phyloP scores from a whole-genome alignment of 2,329 filamentous ascomycete genomes.

The Pseudogymnoascus sp. region DNA sequence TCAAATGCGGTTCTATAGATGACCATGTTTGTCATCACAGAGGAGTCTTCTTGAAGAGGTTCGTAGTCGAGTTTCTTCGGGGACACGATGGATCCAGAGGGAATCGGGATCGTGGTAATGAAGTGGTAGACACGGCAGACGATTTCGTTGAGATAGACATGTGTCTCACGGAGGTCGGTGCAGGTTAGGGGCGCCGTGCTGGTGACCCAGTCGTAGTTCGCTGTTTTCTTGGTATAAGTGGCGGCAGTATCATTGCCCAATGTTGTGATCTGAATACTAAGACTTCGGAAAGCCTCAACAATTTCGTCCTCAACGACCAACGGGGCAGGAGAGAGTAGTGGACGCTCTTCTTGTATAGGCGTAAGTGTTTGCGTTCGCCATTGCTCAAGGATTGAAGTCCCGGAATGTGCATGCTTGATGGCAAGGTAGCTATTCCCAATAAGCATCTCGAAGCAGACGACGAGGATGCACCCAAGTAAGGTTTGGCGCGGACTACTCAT shows the following conservation, averaged over 20 bases:
- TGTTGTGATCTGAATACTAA: slow-evolving; percentile 18
- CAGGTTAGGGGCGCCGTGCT: slow-evolving; percentile 18
- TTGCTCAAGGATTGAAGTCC: slow-evolving; percentile 4
- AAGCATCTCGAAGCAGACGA: slow-evolving; percentile 21
- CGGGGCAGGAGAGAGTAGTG: slow-evolving; percentile 9
- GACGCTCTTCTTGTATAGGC: not conserved
- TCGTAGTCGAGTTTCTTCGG: not conserved
- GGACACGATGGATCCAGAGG: not conserved
- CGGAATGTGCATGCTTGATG: slow-evolving; percentile 10
- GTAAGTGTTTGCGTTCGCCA: not conserved
- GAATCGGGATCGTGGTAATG: slow-evolving; percentile 14
- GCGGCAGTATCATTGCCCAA: not conserved
- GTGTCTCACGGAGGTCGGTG: slow-evolving; percentile 15
- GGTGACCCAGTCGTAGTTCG: not conserved
- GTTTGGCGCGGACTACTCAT: not conserved
- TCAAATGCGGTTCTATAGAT: slow-evolving; percentile 3
- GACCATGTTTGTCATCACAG: not conserved
- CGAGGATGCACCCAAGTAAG: slow-evolving; percentile 17
- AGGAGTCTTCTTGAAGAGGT: not conserved
- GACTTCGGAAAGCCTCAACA: slow-evolving; percentile 19
- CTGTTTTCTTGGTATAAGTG: slow-evolving; percentile 11
- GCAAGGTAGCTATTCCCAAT: slow-evolving; percentile 6
- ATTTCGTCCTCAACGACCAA: slow-evolving; percentile 20
- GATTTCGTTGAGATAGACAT: slow-evolving; percentile 18
- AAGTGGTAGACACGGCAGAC: slow-evolving; percentile 20